Base-by-base conservation (phyloP, 768 basidiomycete genomes). In the Hericium erinaceus region DNA sequence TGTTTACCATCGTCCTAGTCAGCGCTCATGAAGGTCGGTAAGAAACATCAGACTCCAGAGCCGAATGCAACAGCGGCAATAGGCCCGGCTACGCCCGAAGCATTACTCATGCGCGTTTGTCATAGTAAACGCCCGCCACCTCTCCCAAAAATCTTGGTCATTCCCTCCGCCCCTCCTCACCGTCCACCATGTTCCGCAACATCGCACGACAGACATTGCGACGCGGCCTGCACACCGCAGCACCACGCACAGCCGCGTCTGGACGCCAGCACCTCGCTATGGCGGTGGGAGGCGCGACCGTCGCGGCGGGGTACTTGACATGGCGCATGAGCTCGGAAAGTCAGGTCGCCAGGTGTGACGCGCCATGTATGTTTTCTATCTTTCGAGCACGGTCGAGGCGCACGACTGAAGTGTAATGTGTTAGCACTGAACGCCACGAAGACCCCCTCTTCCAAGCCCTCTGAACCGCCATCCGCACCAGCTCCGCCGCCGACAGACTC, bases 261-360 rank as follows among this genome's bases (percentile, higher is more conserved):
- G 56, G 51, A 39, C 56, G 60, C 39, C 58, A 58, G 18, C 63
- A 66, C 20, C 40, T 65, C 24, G 64, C 64, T 26, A 52, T 67
- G 40, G 68, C 58, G 6, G 59, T 65, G 12, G 69, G 67, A 39
- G 72, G 67, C 41, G 67, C 70, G 39, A 66, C 70, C 49, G 65
- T 62, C 41, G 67, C 67, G 5, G 63, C 69, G 28, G 64, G 67
- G 24, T 73, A 72, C 63, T 60, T 70, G 22, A 64, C 65, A 20
- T 73, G 72, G 72, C 69, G 57, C 57, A 63, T 68, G 44, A 53
- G 57, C 52, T 44, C 61, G 58, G 60, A 60, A 33, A 56, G 44
- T n/a, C 64, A 57, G 40, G 33, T 28, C 7, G 62, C 70, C 20
- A 59, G 66, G 28, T 55, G 68, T 40, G 69, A 70, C 57, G 60